Base-by-base conservation (phyloP, 805 yeast genomes). In the Tetrapisispora iriomotensis region DNA sequence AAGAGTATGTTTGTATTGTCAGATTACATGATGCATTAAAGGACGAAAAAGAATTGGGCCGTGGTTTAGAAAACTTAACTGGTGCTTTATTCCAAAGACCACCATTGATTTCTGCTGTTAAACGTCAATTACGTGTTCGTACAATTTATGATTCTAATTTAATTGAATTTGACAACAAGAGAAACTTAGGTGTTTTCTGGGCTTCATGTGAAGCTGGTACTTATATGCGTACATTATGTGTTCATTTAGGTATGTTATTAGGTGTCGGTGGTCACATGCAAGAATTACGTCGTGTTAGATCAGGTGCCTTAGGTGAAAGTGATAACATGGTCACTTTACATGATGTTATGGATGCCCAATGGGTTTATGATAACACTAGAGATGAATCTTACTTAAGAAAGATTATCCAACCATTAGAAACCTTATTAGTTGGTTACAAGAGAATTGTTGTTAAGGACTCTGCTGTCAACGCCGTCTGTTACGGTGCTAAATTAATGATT, bases 211-310 rank as follows among this genome's bases (percentile, higher is more conserved):
- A 92, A 72, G 98, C 98, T 45, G 98, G 98, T 69, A 92, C 98
- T 45, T 92, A 92, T 70, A 92, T 92, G 96, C 83, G 98, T 76
- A 92, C 98, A 37, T 71, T 92, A 55, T 92, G 98, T 81, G 98
- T 92, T 42, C 98, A 92, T 67, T 71, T 92, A 58, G 98, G 98
- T 70, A 88, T 92, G 95, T 74, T 92, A 44, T 74, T 92, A 50
- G 96, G 97, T 57, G 96, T 87, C 52, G 98, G 98, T 65, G 98
- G 97, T 53, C 98, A 92, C 71, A 92, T 92, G 98, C 98, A 92
- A 75, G 98, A 92, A 70, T 80, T 92, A 57, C 86, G 98, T 71
- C 88, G 98, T 74, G 98, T 92, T 47, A 80, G 98, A 70, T 84
- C 95, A 36, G 98, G 98, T 63, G 96, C 97, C 43, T 62, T 92